Conservation (phyloP, 768 basidiomycete genomes). For the Boletellus emodensis region DNA sequence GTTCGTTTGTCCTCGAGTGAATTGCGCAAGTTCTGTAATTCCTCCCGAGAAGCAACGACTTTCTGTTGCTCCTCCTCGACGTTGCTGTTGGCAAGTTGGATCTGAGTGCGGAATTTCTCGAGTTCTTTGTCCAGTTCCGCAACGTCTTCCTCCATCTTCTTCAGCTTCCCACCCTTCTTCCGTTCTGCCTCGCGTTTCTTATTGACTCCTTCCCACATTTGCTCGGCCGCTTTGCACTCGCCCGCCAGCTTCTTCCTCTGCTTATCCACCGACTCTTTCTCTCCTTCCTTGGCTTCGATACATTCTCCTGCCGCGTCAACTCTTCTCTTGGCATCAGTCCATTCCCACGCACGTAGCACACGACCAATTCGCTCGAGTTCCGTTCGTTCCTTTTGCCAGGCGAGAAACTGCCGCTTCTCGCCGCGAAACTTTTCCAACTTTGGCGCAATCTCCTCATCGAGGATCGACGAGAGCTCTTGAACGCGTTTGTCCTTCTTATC, state of each 20-base stretch:
- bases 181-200: conserved; percentile 82
- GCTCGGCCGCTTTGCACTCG: conserved; percentile 64
- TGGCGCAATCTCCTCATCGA: conserved; percentile 88
- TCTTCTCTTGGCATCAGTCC: conserved; percentile 58
- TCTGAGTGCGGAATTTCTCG: conserved; percentile 79
- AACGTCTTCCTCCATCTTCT: conserved; percentile 78
- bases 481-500: conserved; percentile 95
- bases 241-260: conserved; percentile 46
- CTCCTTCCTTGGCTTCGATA: conserved; percentile 46
- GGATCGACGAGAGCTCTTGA: conserved; percentile 75
- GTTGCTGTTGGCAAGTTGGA: conserved; percentile 71
- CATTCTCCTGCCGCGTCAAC: conserved; percentile 54
- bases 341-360: conserved; percentile 84
- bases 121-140: conserved; percentile 73
- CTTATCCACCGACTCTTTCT: conserved; percentile 44
- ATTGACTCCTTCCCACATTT: conserved; percentile 59
- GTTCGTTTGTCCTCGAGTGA: conserved; percentile 55
- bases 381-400: conserved; percentile 82
- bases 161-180: conserved; percentile 89
- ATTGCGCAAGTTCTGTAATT: conserved; percentile 57
- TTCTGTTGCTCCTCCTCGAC: conserved; percentile 76
- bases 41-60: conserved; percentile 47
- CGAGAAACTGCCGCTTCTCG: conserved; percentile 85
- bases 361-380: conserved; percentile 87
- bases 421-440: conserved; percentile 86